Evolutionary conservation across 1,284 basidiomycete genomes (phyloP).

Genomic region (Trichosporon inkin): DNA sequence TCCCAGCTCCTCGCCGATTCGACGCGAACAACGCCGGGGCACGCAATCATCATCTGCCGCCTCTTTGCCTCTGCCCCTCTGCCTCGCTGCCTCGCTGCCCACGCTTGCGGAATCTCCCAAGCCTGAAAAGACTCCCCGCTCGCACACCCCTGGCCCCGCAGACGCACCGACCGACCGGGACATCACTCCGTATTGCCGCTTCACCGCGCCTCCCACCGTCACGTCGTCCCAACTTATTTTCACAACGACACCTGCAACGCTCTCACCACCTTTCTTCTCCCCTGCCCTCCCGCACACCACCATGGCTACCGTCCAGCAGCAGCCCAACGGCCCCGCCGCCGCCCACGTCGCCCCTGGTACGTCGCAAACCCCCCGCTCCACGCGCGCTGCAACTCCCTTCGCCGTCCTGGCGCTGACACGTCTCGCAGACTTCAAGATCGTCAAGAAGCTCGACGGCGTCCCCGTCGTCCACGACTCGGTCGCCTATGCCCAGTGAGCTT

Average conservation of each 20-base stretch:
- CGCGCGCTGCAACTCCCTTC: background rate
- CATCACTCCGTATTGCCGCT: background rate
- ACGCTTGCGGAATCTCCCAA: too few species aligned
- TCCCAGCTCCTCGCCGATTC: too few species aligned
- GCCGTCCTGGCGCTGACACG: slow-evolving; percentile 4
- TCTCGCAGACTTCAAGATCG: slow-evolving; percentile 46
- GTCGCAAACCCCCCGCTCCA: background rate
- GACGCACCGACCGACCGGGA: too few species aligned
- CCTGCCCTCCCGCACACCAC: slow-evolving; percentile 11
- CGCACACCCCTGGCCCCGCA: too few species aligned
- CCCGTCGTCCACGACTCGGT: slow-evolving; percentile 49
- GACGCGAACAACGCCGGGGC: too few species aligned
- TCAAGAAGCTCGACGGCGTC: slow-evolving; percentile 43
- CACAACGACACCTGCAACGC: background rate
- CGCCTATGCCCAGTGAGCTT: slow-evolving; percentile 47
- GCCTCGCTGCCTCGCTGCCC: too few species aligned
- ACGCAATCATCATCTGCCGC: too few species aligned
- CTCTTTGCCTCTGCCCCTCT: too few species aligned
- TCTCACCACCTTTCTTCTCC: background rate
- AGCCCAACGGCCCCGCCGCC: slow-evolving; percentile 20
- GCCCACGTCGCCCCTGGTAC: slow-evolving; percentile 9
- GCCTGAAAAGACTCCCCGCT: too few species aligned
- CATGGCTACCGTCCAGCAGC: slow-evolving; percentile 23
- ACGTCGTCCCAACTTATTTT: background rate
- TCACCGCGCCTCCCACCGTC: background rate